Conservation (phyloP, 2,329 filamentous ascomycete species). For the Ascochyta koolunga region DNA sequence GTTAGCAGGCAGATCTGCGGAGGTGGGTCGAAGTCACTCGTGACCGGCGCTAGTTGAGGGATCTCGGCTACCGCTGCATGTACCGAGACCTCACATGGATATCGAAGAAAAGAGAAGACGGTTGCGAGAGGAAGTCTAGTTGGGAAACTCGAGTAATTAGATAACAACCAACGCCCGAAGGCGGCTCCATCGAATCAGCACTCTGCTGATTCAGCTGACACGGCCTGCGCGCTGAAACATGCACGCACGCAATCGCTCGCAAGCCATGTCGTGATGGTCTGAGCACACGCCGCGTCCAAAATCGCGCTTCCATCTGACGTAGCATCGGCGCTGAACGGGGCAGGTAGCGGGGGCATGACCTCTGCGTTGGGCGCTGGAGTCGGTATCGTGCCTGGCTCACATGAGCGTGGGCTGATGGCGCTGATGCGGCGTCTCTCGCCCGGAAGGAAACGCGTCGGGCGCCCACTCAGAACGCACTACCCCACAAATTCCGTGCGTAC, state of each 20-base stretch:
- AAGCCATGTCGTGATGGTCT: slow-evolving; percentile 27
- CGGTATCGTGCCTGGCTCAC: slow-evolving; percentile 12
- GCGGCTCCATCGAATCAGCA: slow-evolving; percentile 12
- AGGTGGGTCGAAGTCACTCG: too few species aligned
- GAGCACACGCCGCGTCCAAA: neutral
- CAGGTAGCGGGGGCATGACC: neutral
- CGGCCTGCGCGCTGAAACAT: slow-evolving; percentile 1
- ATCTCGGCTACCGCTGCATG: too few species aligned
- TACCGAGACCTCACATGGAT: too few species aligned
- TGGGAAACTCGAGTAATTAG: too few species aligned
- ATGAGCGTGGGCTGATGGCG: slow-evolving; percentile 37
- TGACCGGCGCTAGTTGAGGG: too few species aligned
- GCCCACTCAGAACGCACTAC: slow-evolving; percentile 2
- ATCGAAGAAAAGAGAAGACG: too few species aligned
- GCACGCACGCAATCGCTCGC: slow-evolving; percentile 14
- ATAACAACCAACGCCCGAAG: neutral
- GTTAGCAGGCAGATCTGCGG: too few species aligned
- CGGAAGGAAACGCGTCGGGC: neutral
- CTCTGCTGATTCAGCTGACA: slow-evolving; percentile 17
- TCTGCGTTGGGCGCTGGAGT: slow-evolving; percentile 9
- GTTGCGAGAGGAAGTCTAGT: too few species aligned
- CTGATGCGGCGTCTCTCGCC: too few species aligned
- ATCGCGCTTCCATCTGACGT: slow-evolving; percentile 1
- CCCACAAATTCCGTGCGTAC: slow-evolving; percentile 11
- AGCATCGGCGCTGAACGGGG: neutral